A percentile compares a stretch with the other conserved stretches of the same genome.
Conservation (phyloP, 2,329 filamentous ascomycete genomes). For the Penicillium sp. region DNA sequence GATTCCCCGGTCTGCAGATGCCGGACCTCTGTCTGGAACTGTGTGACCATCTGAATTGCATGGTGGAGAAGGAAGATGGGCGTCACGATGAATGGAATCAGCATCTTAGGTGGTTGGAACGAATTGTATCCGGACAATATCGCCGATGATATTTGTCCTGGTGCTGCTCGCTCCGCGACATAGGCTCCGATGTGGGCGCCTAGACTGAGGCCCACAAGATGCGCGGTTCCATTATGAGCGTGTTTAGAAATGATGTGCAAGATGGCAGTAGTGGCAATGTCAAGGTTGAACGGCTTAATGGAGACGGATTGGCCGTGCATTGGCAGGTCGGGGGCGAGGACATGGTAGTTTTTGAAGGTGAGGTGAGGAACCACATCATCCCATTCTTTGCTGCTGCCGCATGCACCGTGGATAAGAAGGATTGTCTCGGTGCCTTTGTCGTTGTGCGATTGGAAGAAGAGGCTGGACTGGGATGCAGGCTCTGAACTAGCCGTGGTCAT, state of each 20-base stretch:
- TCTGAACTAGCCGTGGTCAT: background rate
- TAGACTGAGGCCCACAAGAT: constrained; percentile 22
- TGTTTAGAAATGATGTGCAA: constrained; percentile 9
- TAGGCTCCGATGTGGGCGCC: constrained; percentile 17
- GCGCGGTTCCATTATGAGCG: constrained; percentile 11
- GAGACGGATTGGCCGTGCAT: constrained; percentile 17
- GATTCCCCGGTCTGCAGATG: constrained; percentile 5
- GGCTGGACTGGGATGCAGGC: background rate
- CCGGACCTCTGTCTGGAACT: background rate
- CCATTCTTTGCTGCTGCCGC: constrained; percentile 16
- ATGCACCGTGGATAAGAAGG: constrained; percentile 20
- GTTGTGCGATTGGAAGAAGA: constrained; percentile 9
- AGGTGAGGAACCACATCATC: constrained; percentile 12
- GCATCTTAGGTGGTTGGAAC: background rate
- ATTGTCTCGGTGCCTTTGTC: constrained; percentile 10
- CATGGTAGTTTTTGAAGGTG: constrained; percentile 12
- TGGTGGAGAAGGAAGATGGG: constrained; percentile 4
- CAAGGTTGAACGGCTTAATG: constrained; percentile 13
- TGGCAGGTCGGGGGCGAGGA: constrained; percentile 22
- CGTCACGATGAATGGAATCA: background rate
- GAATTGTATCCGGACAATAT: constrained; percentile 13
- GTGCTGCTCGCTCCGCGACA: constrained; percentile 11
- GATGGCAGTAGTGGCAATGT: constrained; percentile 1
- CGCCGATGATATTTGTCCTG: constrained; percentile 10
- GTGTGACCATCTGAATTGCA: background rate